Evolutionary conservation across 2,329 filamentous ascomycete species (phyloP).

Genomic region (Aurifilum marmelostoma): DNA sequence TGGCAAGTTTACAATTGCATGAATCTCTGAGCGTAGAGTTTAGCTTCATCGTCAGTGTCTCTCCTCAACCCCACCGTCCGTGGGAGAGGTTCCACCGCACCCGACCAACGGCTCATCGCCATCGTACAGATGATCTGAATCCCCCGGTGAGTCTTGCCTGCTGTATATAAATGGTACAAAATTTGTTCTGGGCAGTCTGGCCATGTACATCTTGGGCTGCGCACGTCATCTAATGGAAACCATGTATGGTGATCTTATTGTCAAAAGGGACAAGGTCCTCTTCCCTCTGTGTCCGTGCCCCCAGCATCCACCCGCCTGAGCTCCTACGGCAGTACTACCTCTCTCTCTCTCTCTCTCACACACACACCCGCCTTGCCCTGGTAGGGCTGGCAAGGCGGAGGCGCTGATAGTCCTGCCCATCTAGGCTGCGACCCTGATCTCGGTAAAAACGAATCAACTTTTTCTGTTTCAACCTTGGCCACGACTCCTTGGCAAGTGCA

Average conservation of each 20-base stretch:
- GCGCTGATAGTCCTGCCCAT: neutral
- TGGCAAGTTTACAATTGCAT: neutral
- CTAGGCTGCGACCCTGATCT: neutral
- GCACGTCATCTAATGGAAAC: slow-evolving; percentile 6
- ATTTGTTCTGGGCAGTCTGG: neutral
- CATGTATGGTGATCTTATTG: neutral
- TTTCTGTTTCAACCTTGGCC: neutral
- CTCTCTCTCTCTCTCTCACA: neutral
- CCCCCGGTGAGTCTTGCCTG: slow-evolving; percentile 78
- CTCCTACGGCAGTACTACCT: neutral
- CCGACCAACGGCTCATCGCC: slow-evolving; percentile 77
- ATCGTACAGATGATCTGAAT: slow-evolving; percentile 58
- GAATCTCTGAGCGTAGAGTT: neutral
- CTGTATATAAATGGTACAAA: neutral
- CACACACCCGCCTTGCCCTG: neutral
- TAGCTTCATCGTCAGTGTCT: slow-evolving; percentile 2
- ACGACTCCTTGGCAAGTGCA: neutral
- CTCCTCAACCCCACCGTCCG: neutral
- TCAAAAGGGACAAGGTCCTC: neutral
- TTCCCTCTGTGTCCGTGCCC: neutral
- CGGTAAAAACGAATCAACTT: neutral
- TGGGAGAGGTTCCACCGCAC: slow-evolving; percentile 55
- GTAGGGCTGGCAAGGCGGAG: slow-evolving; percentile 4
- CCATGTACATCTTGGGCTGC: neutral
- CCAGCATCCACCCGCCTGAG: neutral